These are phyloP conservation scores for Cantharellus cinnabarinus DNA, from an alignment of 768 basidiomycete species.

Conservation along the genomic window DNA sequence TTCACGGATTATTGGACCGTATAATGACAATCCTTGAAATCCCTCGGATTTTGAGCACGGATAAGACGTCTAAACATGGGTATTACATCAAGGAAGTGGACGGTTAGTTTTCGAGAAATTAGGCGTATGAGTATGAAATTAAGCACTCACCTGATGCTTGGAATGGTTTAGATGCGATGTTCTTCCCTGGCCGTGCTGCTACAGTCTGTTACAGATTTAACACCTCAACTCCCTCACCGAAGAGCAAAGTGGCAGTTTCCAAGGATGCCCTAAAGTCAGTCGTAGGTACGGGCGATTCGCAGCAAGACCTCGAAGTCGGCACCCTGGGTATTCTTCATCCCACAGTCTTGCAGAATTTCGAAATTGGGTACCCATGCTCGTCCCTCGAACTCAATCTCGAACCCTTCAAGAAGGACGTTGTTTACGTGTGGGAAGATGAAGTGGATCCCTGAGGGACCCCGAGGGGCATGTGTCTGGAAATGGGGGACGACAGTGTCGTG, in stretches of 20 bases:
- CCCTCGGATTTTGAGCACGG: conserved; percentile 43
- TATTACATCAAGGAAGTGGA: conserved; percentile 81
- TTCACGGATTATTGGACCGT: conserved; percentile 85
- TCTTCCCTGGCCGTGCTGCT: conserved; percentile 89
- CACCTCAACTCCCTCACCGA: conserved; percentile 14
- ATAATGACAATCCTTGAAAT: conserved; percentile 94
- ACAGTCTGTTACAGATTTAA: conserved; percentile 64
- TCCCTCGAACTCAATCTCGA: conserved; percentile 86
- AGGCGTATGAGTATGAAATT: neutral
- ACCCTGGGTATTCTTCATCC: conserved; percentile 90
- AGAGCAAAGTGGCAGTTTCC: conserved; percentile 16
- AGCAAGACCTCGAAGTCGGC: conserved; percentile 56
- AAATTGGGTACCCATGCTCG: conserved; percentile 87
- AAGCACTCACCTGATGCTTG: neutral
- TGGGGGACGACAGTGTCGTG: no score
- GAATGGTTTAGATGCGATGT: conserved; percentile 51
- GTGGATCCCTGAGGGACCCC: neutral
- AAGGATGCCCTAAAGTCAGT: conserved; percentile 28
- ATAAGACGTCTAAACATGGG: conserved; percentile 41
- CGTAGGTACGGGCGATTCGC: conserved; percentile 16
- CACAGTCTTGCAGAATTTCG: conserved; percentile 75
- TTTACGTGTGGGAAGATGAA: conserved; percentile 9
- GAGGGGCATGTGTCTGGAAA: no score
- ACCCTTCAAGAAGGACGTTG: conserved; percentile 63
- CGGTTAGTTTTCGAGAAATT: conserved; percentile 25